phyloP scores from a whole-genome alignment of 2,329 filamentous ascomycete species.

The Venturia oleaginea region DNA sequence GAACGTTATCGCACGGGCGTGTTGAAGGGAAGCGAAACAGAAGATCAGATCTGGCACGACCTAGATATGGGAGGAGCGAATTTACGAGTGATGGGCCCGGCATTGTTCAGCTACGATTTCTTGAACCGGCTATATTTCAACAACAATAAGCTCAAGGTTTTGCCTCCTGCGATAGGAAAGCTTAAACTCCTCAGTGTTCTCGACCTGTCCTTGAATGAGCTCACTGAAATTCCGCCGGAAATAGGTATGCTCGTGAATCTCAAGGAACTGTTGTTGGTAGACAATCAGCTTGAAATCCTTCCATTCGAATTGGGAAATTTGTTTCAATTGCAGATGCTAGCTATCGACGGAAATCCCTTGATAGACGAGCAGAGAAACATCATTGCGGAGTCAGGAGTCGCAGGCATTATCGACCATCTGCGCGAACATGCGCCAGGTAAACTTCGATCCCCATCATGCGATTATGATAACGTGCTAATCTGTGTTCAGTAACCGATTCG shows the following conservation, averaged over 20 bases:
- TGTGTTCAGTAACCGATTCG: slow-evolving; percentile 58
- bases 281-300: slow-evolving; percentile 76
- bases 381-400: slow-evolving; percentile 80
- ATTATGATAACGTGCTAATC: slow-evolving; percentile 12
- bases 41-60: slow-evolving; percentile 75
- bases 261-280: slow-evolving; percentile 76
- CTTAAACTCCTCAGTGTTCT: slow-evolving; percentile 73
- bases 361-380: slow-evolving; percentile 67
- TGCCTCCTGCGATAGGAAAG: slow-evolving; percentile 76
- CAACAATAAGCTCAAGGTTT: slow-evolving; percentile 74
- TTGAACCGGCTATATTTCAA: slow-evolving; percentile 87
- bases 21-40: slow-evolving; percentile 35
- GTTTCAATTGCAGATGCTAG: slow-evolving; percentile 78
- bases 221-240: slow-evolving; percentile 74
- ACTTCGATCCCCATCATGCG: slow-evolving; percentile 26
- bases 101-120: slow-evolving; percentile 79
- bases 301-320: slow-evolving; percentile 84
- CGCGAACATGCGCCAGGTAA: slow-evolving; percentile 78
- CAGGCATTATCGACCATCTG: slow-evolving; percentile 71
- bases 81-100: slow-evolving; percentile 67
- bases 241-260: slow-evolving; percentile 95
- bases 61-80: slow-evolving; percentile 96
- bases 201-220: slow-evolving; percentile 81
- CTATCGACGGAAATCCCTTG: slow-evolving; percentile 85
- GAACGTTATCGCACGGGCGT: slow-evolving; percentile 57